Conservation (phyloP, 768 basidiomycete species). For the Coprinopsis strossmayeri region DNA sequence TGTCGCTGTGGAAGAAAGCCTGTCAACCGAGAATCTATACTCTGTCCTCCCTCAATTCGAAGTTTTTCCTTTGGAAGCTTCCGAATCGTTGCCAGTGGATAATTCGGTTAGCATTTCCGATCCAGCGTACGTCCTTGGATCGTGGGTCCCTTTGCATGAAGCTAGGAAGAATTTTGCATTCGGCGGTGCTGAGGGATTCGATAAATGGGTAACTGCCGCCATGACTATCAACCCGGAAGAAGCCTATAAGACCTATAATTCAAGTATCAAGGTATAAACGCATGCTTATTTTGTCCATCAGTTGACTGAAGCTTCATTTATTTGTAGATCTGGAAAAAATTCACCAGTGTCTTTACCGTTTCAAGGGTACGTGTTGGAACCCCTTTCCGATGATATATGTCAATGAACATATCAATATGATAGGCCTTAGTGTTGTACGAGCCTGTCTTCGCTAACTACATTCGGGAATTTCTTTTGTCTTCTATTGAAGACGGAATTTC, state of each 20-base stretch:
- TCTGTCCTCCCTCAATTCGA: slow-evolving; percentile 46
- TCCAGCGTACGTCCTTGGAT: slow-evolving; percentile 31
- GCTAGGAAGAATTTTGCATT: slow-evolving; percentile 54
- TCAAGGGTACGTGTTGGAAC: slow-evolving; percentile 33
- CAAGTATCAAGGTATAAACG: slow-evolving; percentile 47
- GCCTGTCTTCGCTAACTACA: slow-evolving; percentile 55
- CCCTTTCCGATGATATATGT: not conserved
- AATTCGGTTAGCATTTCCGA: slow-evolving; percentile 32
- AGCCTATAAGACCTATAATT: slow-evolving; percentile 70
- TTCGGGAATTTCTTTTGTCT: slow-evolving; percentile 54
- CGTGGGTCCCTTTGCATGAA: slow-evolving; percentile 49
- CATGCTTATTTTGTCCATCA: not conserved
- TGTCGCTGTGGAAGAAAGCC: slow-evolving; percentile 35
- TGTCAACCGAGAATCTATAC: slow-evolving; percentile 36
- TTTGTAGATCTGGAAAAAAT: slow-evolving; percentile 79
- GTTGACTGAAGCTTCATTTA: not conserved
- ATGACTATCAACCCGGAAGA: slow-evolving; percentile 66
- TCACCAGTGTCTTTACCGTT: slow-evolving; percentile 45
- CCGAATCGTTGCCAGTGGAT: slow-evolving; percentile 8
- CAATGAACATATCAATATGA: not conserved
- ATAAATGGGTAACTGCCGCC: slow-evolving; percentile 53
- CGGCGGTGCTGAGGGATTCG: slow-evolving; percentile 62
- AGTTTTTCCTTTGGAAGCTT: slow-evolving; percentile 34
- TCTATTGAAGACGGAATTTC: slow-evolving; percentile 67
- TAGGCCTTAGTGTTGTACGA: slow-evolving; percentile 43